Evolutionary conservation across 2,329 filamentous ascomycete genomes (phyloP), one percentile per base, ranked within the genome.

Genomic region (Sarocladiaceae sp.): DNA sequence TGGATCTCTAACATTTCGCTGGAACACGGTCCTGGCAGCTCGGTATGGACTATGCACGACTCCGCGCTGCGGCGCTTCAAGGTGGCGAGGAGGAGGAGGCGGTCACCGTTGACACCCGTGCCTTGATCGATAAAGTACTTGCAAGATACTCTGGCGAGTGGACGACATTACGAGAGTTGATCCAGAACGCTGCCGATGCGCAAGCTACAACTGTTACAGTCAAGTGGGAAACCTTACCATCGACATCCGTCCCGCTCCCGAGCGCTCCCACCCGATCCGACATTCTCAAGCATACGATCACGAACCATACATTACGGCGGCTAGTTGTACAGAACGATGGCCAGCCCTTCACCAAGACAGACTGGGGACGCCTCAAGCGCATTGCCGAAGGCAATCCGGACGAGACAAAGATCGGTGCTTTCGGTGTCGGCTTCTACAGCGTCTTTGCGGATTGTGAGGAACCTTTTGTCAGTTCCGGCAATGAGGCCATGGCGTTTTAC

Each of bases 311-410:
- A 1, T 72, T 97, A 52, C 86, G 86, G 56, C 84, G 92, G 37
- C 76, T 97, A n/a, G 77, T 97, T 10, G 92, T 97, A 6, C 88
- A 90, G 56, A 99, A 99, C 63, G 87, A 99, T 70, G 94, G 94
- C 31, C 81, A 90, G 58, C 80, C 90, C 0, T 99, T 99, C 64
- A 87, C 84, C 50, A 82, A 87, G 61, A 95, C 91, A 17, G 94
- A 99, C 69, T 99, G 94, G 94, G 84, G 85, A 42, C 82, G 94
- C 51, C 68, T 99, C 58, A 97, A 97, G 76, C 85, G 93, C 55
- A 99, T 99, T 57, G 95, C 94, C n/a, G 94, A 99, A 68, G 95
- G 94, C 44, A 99, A 99, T 64, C 94, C 94, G 0, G 94, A 99
- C 67, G 94, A 99, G 72, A 97, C 92, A 44, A 99, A 99, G 75